Conservation (phyloP, 306 rosid species). For the Luffa acutangula region DNA sequence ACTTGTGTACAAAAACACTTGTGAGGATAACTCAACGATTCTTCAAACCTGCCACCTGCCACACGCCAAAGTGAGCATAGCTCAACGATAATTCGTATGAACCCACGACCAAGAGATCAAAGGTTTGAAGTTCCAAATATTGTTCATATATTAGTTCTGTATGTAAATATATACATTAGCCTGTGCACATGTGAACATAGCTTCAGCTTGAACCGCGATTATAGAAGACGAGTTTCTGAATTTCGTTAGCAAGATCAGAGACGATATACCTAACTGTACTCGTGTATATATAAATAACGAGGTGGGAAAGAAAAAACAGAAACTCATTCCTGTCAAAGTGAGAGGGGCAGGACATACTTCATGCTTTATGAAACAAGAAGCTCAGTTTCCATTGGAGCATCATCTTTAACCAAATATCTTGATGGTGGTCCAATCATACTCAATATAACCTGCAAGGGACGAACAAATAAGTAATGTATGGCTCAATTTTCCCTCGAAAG, state of each 20-base stretch:
- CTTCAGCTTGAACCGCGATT: not conserved
- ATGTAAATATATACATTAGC: not conserved
- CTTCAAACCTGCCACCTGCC: too few species aligned
- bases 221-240: not conserved
- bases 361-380: slow-evolving; percentile 2
- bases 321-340: not conserved
- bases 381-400: slow-evolving; percentile 1
- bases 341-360: not conserved
- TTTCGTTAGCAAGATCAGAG: not conserved
- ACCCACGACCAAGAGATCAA: too few species aligned
- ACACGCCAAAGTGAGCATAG: too few species aligned
- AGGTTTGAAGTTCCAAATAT: too few species aligned
- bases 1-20: too few species aligned
- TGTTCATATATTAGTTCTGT: not conserved
- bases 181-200: not conserved
- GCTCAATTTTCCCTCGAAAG: not conserved
- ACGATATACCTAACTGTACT: not conserved
- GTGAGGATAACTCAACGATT: too few species aligned
- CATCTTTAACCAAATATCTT: slow-evolving; percentile 6
- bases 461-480: not conserved
- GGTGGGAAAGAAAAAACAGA: not conserved
- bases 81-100: too few species aligned
- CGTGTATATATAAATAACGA: not conserved
- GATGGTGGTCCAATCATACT: slow-evolving; percentile 81
- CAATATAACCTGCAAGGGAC: slow-evolving; percentile 47